Conservation (phyloP, 768 basidiomycete species). For the Tylopilus sp. region DNA sequence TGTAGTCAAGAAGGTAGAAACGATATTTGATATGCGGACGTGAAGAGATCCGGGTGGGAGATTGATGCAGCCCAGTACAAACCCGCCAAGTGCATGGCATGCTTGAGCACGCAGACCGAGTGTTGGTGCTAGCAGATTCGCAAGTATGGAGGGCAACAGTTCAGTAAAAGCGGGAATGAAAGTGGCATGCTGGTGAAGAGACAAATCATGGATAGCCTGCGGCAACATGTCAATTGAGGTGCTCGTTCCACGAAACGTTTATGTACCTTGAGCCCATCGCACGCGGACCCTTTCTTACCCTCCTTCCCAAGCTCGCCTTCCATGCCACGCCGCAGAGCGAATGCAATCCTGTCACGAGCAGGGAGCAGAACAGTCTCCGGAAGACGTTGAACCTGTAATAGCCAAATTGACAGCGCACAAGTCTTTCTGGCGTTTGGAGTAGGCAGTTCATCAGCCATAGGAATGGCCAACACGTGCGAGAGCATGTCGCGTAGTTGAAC, state of each 20-base stretch:
- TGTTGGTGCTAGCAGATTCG: constrained; percentile 61
- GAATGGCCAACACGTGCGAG: constrained; percentile 65
- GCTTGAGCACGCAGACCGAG: constrained; percentile 67
- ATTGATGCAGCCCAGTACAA: constrained; percentile 51
- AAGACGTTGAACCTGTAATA: constrained; percentile 68
- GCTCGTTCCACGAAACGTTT: constrained; percentile 1
- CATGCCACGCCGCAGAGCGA: constrained; percentile 70
- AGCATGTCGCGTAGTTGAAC: constrained; percentile 57
- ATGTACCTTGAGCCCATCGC: constrained; percentile 72
- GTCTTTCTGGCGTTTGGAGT: constrained; percentile 88
- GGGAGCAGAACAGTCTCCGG: constrained; percentile 58
- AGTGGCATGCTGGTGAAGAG: constrained; percentile 54
- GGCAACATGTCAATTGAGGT: constrained; percentile 10
- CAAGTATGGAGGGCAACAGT: constrained; percentile 59
- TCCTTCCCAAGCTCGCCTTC: constrained; percentile 86
- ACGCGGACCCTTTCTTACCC: constrained; percentile 80
- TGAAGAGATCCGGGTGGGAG: constrained; percentile 49
- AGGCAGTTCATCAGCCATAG: constrained; percentile 62
- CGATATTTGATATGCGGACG: constrained; percentile 47
- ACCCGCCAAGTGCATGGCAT: constrained; percentile 70
- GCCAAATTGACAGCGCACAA: constrained; percentile 71
- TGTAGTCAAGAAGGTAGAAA: constrained; percentile 48
- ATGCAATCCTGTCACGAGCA: constrained; percentile 63
- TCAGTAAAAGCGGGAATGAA: constrained; percentile 67
- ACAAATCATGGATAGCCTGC: constrained; percentile 72